phyloP scores from a whole-genome alignment of 2,329 filamentous ascomycete species.

The Cladophialophora yegresii region DNA sequence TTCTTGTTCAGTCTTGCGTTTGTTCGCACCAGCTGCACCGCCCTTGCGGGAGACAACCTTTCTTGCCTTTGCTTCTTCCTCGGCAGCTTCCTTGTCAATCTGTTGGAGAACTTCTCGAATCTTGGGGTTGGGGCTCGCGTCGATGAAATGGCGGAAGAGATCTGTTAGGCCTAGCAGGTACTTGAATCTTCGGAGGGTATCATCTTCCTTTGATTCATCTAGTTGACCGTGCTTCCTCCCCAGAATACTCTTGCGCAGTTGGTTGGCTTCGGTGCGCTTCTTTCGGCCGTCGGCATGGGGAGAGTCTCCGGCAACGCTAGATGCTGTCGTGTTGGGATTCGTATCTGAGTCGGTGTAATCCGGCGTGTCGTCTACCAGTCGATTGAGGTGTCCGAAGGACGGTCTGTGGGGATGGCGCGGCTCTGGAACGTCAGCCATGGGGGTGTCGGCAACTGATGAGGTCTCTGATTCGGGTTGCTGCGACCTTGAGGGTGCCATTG shows the following conservation, averaged over 20 bases:
- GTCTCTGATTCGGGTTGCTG: conserved; percentile 44
- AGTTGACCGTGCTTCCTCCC: conserved; percentile 92
- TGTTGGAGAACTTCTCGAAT: conserved; percentile 92
- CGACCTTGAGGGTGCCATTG: conserved; percentile 47
- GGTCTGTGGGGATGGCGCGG: conserved; percentile 35
- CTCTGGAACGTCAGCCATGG: conserved; percentile 47
- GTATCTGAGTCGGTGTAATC: conserved; percentile 69
- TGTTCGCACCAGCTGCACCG: conserved; percentile 71
- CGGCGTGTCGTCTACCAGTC: conserved; percentile 59
- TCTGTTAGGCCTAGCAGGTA: conserved; percentile 95
- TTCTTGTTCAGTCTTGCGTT: conserved; percentile 91
- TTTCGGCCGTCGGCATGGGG: conserved; percentile 72
- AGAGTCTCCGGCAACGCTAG: conserved; percentile 79
- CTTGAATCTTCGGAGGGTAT: conserved; percentile 88
- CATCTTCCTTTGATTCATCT: conserved; percentile 94
- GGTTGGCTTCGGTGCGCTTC: conserved; percentile 80
- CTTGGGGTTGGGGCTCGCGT: conserved; percentile 91
- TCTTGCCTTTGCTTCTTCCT: conserved; percentile 67
- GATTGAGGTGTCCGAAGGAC: conserved; percentile 37
- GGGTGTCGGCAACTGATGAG: conserved; percentile 50
- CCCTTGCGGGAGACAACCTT: conserved; percentile 78
- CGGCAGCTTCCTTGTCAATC: conserved; percentile 89
- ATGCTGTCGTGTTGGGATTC: conserved; percentile 69
- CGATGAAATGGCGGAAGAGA: conserved; percentile 97
- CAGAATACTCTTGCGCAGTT: conserved; percentile 87